Base-by-base conservation (phyloP, 2,329 filamentous ascomycete species). In the Leptographium wingfieldii region DNA sequence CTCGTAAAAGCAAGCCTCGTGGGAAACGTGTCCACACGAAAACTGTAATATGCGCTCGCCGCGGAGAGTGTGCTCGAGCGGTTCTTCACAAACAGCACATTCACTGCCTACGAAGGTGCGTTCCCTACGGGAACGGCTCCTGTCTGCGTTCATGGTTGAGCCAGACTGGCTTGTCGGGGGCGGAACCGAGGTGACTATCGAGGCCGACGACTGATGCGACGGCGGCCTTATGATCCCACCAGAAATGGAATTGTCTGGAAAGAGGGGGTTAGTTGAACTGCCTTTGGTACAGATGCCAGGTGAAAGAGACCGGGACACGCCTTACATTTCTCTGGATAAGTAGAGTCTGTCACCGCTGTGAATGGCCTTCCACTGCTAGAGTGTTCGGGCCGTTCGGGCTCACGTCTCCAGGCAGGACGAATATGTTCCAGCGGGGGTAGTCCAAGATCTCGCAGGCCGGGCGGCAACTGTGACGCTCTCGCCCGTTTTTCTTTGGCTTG, bases 1-100 rank as follows among this genome's bases (percentile, higher is more conserved):
- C 73, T 99, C 94, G 75, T 97, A 97, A 71, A 99, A 97, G 74
- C 94, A 99, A 43, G 92, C 94, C 73, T 97, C 94, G 71, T 99
- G 94, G 12, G 92, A 91, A 62, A 99, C 92, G 73, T 99, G 94
- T n/a, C 86, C 83, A 73, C 94, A 99, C 6, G 92, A 95, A 68
- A 99, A 94, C 71, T 97, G 94, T 59, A 99, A 78, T 63, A 99
- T 91, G 66, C 91, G 85, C 76, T 99, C 94, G 62, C 94, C 94
- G 57, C 89, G 88, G 55, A 99, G 80, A 3, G 91, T 99, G 72
- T 97, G 92, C 73, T 97, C 94, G 63, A 99, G 76, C 3, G 92
- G 92, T 74, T 99, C 94, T 72, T 99, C 94, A 71, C 94, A 99
- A 19, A 96, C 92, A 57, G 92, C 89, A 74, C 94, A 99, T 75